Conservation (phyloP, 768 basidiomycete genomes). For the Lyophyllum atratum region DNA sequence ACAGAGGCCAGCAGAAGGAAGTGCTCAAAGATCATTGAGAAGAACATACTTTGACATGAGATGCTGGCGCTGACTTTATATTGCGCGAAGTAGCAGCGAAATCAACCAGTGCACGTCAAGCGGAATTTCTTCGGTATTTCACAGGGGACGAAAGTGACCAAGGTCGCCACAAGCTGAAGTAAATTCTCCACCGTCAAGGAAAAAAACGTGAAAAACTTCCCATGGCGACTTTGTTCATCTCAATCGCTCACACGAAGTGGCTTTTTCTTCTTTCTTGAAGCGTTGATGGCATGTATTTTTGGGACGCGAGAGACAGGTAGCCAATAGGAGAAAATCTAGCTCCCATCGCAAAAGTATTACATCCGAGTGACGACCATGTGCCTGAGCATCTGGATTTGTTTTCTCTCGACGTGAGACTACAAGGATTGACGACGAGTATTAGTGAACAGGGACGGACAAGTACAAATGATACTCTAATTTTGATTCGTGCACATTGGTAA, state of each 20-base stretch:
- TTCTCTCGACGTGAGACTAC: neutral
- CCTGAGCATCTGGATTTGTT: neutral
- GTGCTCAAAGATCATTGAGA: constrained; percentile 3
- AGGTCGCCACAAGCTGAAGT: neutral
- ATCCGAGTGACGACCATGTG: neutral
- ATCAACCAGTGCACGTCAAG: neutral
- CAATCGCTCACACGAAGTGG: neutral
- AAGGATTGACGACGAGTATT: neutral
- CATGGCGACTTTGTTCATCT: neutral
- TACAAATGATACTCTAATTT: neutral
- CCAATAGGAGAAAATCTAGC: neutral
- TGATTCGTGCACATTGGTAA: neutral
- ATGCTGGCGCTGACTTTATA: neutral
- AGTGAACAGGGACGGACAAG: neutral
- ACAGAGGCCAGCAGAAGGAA: constrained; percentile 7
- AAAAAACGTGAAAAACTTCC: neutral
- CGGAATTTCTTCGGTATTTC: neutral
- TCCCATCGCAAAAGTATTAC: neutral
- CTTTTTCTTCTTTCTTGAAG: neutral
- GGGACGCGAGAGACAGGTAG: neutral
- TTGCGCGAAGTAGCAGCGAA: neutral
- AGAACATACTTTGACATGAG: constrained; percentile 1
- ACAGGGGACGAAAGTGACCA: neutral
- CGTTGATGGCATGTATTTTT: neutral
- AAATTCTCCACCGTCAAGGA: neutral